phyloP scores from a whole-genome alignment of 1,139 yeast species.

The Pichia norvegensis region DNA sequence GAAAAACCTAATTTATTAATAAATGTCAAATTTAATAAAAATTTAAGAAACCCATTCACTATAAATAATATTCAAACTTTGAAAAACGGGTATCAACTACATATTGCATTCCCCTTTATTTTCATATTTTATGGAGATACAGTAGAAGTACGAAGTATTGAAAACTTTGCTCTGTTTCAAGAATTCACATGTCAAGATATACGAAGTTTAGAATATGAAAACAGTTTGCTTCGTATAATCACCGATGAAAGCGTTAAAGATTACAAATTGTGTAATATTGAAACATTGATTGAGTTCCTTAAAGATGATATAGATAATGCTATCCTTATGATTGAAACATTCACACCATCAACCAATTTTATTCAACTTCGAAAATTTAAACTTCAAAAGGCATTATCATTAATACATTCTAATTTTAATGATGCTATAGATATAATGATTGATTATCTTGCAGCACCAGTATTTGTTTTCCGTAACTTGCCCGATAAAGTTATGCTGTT shows the following conservation, averaged over 20 bases:
- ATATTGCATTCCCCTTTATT: conserved; percentile 41
- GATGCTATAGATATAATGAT: conserved; percentile 41
- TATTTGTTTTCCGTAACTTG: conserved; percentile 37
- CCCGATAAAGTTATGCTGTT: conserved; percentile 28
- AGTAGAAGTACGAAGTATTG: conserved; percentile 40
- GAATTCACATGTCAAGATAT: conserved; percentile 24
- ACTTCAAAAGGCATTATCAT: conserved; percentile 33
- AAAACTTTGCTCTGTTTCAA: conserved; percentile 40
- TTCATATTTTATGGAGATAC: conserved; percentile 33
- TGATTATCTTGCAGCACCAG: conserved; percentile 52
- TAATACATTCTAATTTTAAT: conserved; percentile 30
- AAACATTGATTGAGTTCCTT: conserved; percentile 35
- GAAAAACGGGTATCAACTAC: conserved; percentile 27
- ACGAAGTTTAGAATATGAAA: conserved; percentile 24
- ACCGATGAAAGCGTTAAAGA: neutral
- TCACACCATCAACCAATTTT: conserved; percentile 25
- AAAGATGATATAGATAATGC: conserved; percentile 32
- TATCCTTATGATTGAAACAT: conserved; percentile 34
- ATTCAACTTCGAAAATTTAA: conserved; percentile 38
- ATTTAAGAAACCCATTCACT: neutral
- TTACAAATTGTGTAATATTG: neutral
- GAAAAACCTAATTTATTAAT: conserved; percentile 7
- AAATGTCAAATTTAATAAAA: neutral
- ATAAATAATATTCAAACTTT: neutral
- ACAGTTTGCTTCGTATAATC: neutral